These are phyloP conservation scores for Gracilaria domingensis DNA, from an alignment of 23 red algal species.

Conservation along the genomic window DNA sequence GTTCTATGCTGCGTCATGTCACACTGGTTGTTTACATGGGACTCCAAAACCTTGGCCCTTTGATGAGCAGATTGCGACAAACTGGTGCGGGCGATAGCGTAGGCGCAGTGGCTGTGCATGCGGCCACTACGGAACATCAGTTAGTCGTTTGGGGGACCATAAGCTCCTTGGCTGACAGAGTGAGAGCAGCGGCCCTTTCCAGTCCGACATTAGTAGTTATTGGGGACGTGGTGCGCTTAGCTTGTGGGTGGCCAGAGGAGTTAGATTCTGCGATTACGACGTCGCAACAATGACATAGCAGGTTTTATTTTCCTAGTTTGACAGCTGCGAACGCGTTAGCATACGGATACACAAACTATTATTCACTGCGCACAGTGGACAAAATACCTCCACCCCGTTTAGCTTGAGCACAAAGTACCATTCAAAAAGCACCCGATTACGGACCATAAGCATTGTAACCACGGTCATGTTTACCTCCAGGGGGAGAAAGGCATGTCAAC, in stretches of 20 bases:
- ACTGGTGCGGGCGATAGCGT: constrained; percentile 14
- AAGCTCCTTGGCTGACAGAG: constrained; percentile 12
- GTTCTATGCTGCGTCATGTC: not conserved
- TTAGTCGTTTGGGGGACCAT: constrained; percentile 61
- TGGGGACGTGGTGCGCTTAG: constrained; percentile 74
- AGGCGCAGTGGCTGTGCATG: constrained; percentile 69
- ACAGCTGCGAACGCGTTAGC: not conserved
- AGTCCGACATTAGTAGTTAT: constrained; percentile 75
- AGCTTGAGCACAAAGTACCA: not conserved
- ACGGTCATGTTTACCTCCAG: too few relatives aligned
- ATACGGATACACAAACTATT: constrained; percentile 30
- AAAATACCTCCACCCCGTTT: not conserved
- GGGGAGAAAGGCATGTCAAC: too few relatives aligned
- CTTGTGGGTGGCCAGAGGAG: constrained; percentile 41
- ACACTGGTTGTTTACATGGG: constrained; percentile 90
- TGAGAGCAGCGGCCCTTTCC: constrained; percentile 25
- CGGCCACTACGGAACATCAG: constrained; percentile 32
- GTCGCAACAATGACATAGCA: not conserved
- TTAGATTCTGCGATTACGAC: not conserved
- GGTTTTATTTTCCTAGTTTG: constrained; percentile 4
- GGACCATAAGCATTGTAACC: not conserved
- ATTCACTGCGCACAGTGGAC: not conserved
- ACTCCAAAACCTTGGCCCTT: constrained; percentile 21
- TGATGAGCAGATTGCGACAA: not conserved
- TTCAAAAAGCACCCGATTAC: not conserved